Evolutionary conservation across 176 grass and related monocot genomes (phyloP).

Genomic region (Tillandsia leiboldiana): DNA sequence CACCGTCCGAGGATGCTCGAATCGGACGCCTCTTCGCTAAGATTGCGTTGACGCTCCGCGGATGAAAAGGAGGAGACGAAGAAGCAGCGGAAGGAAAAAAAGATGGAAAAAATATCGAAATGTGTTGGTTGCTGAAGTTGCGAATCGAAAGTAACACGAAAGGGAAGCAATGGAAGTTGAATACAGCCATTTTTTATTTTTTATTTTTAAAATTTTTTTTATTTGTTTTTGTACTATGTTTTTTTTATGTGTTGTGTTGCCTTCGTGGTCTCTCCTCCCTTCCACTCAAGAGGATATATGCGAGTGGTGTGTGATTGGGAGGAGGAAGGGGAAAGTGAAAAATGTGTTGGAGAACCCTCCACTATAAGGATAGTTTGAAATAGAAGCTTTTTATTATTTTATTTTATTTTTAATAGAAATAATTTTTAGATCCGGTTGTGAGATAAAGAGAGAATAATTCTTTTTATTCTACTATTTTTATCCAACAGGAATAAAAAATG

Average conservation of each 20-base stretch:
- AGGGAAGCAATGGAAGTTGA: neutral
- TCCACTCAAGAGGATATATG: neutral
- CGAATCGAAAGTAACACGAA: constrained; percentile 8
- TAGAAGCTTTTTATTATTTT: no score
- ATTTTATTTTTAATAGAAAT: no score
- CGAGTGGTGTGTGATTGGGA: neutral
- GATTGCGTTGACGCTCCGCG: neutral
- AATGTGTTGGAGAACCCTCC: no score
- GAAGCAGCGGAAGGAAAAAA: neutral
- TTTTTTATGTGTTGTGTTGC: no score
- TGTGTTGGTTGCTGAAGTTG: neutral
- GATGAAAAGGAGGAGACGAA: neutral
- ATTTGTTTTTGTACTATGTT: neutral
- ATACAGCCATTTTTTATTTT: constrained; percentile 10
- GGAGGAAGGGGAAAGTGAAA: neutral
- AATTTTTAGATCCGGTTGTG: no score
- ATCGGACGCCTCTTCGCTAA: constrained; percentile 10
- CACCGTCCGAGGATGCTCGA: constrained; percentile 31
- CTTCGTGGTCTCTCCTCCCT: no score
- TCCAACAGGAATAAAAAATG: no score
- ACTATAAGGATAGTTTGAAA: no score
- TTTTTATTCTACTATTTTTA: no score
- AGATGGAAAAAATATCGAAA: neutral
- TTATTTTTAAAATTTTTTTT: neutral
- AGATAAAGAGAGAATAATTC: no score